A percentile compares a stretch with the other conserved stretches of the same genome.
Evolutionary conservation across 768 basidiomycete species (phyloP).

Genomic region (Pulveroboletus frians): DNA sequence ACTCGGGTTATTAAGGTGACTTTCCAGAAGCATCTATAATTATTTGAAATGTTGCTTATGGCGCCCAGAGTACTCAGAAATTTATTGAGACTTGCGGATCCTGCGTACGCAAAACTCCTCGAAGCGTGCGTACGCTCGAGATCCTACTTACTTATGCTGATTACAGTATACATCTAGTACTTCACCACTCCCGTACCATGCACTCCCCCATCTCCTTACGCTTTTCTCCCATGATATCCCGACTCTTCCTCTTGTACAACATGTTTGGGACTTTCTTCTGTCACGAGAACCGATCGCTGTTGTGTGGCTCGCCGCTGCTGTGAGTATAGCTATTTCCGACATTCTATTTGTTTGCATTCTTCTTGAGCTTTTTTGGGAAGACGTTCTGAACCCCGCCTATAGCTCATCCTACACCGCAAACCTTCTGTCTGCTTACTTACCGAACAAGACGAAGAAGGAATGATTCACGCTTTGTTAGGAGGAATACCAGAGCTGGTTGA

Average conservation of each 20-base stretch:
- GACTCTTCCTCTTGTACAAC: slow-evolving; percentile 82
- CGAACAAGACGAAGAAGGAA: slow-evolving; percentile 71
- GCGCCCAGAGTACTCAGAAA: slow-evolving; percentile 62
- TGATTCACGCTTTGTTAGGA: slow-evolving; percentile 72
- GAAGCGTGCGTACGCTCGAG: slow-evolving; percentile 45
- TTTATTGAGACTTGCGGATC: slow-evolving; percentile 66
- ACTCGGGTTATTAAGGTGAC: slow-evolving; percentile 69
- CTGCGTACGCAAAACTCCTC: slow-evolving; percentile 60
- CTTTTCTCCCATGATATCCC: slow-evolving; percentile 92
- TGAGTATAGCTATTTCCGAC: slow-evolving; percentile 36
- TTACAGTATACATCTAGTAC: slow-evolving; percentile 37
- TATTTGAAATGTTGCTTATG: neutral
- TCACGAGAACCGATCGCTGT: slow-evolving; percentile 74
- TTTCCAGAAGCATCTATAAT: neutral
- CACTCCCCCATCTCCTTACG: slow-evolving; percentile 84
- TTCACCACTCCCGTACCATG: slow-evolving; percentile 82
- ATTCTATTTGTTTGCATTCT: neutral
- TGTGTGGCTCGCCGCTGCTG: slow-evolving; percentile 81
- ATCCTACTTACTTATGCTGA: neutral
- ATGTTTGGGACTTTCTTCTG: slow-evolving; percentile 87
- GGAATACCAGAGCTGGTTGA: slow-evolving; percentile 51
- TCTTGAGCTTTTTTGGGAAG: neutral
- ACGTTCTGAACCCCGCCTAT: slow-evolving; percentile 4
- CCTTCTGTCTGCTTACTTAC: slow-evolving; percentile 56
- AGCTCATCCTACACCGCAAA: slow-evolving; percentile 76